Evolutionary conservation across 305 asterid species (phyloP).

Genomic region (Plantago lanceolata): DNA sequence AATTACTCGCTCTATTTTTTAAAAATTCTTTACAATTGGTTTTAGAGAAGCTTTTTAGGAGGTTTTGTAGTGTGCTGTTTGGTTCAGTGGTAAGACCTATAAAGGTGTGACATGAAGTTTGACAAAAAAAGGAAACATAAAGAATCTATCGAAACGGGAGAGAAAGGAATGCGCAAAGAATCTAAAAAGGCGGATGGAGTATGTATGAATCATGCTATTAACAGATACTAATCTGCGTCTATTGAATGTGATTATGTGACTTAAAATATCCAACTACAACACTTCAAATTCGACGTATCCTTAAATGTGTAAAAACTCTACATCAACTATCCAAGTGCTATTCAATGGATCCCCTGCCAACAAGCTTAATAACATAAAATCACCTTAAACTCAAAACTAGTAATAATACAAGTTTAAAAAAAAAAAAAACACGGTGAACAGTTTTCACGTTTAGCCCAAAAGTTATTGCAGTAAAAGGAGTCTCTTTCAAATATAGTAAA

Average conservation of each 20-base stretch:
- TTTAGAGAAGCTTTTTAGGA: too few relatives aligned
- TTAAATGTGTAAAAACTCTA: conserved; percentile 1
- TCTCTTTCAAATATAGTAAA: conserved; percentile 12
- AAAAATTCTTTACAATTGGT: too few relatives aligned
- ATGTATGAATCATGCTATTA: neutral
- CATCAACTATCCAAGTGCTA: neutral
- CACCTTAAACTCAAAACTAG: conserved; percentile 20
- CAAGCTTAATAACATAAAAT: conserved; percentile 12
- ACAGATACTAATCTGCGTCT: neutral
- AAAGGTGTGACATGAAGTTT: too few relatives aligned
- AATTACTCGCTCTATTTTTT: too few relatives aligned
- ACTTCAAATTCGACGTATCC: conserved; percentile 4
- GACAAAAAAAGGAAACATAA: too few relatives aligned
- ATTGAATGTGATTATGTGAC: neutral
- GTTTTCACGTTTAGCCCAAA: conserved; percentile 6
- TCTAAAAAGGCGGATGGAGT: too few relatives aligned
- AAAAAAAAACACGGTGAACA: too few relatives aligned
- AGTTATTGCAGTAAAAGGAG: conserved; percentile 17
- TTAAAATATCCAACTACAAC: conserved; percentile 10
- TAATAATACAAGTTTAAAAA: conserved; percentile 10
- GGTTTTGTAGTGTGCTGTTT: too few relatives aligned
- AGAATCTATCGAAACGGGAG: too few relatives aligned
- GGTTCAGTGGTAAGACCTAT: too few relatives aligned
- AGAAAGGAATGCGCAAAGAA: too few relatives aligned
- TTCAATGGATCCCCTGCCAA: neutral